phyloP scores from a whole-genome alignment of 2,329 filamentous ascomycete species.

The Fusarium sp. region DNA sequence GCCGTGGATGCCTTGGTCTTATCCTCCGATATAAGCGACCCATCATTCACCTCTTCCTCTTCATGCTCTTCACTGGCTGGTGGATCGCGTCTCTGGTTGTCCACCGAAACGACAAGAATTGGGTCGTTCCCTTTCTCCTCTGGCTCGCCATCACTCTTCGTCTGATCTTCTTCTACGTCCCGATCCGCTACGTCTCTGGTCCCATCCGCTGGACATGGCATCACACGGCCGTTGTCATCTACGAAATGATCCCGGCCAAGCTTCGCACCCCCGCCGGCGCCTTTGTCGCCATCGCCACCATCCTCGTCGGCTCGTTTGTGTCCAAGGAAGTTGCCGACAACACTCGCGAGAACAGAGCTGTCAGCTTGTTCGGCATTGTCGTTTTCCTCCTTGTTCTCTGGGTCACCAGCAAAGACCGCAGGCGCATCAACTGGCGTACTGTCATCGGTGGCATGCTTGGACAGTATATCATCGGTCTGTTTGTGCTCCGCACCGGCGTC shows the following conservation, averaged over 20 bases:
- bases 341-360: slow-evolving; percentile 81
- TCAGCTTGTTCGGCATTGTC: slow-evolving; percentile 82
- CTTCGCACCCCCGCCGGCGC: slow-evolving; percentile 74
- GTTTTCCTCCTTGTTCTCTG: slow-evolving; percentile 78
- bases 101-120: slow-evolving; percentile 79
- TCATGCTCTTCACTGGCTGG: slow-evolving; percentile 68
- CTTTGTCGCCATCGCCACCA: slow-evolving; percentile 73
- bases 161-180: slow-evolving; percentile 79
- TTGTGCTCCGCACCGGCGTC: slow-evolving; percentile 83
- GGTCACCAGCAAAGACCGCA: slow-evolving; percentile 77
- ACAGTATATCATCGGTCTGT: slow-evolving; percentile 89
- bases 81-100: slow-evolving; percentile 82
- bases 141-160: slow-evolving; percentile 82
- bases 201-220: slow-evolving; percentile 78
- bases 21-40: slow-evolving; percentile 54
- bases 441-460: slow-evolving; percentile 90
- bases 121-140: slow-evolving; percentile 86
- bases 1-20: too few relatives aligned
- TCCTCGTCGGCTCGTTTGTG: slow-evolving; percentile 82
- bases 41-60: slow-evolving; percentile 60
- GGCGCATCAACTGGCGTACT: slow-evolving; percentile 76
- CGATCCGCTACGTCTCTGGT: slow-evolving; percentile 73
- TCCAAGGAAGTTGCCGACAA: slow-evolving; percentile 80
- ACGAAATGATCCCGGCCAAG: slow-evolving; percentile 74
- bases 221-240: slow-evolving; percentile 69